These are phyloP conservation scores for Iberis amara DNA, from an alignment of 441 rosid species.

Conservation along the genomic window DNA sequence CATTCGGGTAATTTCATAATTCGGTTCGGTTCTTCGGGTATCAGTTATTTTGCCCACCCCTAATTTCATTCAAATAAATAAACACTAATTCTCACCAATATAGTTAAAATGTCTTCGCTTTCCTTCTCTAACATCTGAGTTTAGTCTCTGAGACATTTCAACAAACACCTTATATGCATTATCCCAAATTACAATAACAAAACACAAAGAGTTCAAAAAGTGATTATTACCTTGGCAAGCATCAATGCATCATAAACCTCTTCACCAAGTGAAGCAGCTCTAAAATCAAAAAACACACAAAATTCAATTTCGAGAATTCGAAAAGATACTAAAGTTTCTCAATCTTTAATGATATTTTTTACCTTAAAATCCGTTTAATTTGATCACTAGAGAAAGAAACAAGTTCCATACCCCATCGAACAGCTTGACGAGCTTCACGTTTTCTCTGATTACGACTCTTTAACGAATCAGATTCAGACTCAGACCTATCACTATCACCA, in stretches of 20 bases:
- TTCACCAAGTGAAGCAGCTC: conserved; percentile 57
- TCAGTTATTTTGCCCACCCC: no score
- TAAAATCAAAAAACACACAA: conserved; percentile 8
- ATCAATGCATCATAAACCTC: conserved; percentile 68
- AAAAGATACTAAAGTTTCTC: no score
- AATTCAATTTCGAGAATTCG: background rate
- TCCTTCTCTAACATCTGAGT: conserved; percentile 73
- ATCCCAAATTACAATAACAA: background rate
- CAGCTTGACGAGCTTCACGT: conserved; percentile 80
- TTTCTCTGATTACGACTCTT: conserved; percentile 77
- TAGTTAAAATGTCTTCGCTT: conserved; percentile 74
- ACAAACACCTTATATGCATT: conserved; percentile 49
- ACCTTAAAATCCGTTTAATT: conserved; percentile 63
- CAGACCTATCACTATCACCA: conserved; percentile 37
- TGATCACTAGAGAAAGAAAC: conserved; percentile 62
- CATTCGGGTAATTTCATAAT: no score
- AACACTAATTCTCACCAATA: conserved; percentile 40
- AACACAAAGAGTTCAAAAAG: background rate
- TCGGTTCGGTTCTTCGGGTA: no score
- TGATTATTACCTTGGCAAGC: conserved; percentile 63
- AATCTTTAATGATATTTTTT: background rate
- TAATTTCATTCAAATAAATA: no score
- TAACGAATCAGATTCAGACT: conserved; percentile 44
- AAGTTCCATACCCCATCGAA: conserved; percentile 73
- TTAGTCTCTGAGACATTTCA: conserved; percentile 57